These are phyloP conservation scores for Lasiodiplodia hormozganensis DNA, from an alignment of 2,329 filamentous ascomycete species.

Conservation along the genomic window DNA sequence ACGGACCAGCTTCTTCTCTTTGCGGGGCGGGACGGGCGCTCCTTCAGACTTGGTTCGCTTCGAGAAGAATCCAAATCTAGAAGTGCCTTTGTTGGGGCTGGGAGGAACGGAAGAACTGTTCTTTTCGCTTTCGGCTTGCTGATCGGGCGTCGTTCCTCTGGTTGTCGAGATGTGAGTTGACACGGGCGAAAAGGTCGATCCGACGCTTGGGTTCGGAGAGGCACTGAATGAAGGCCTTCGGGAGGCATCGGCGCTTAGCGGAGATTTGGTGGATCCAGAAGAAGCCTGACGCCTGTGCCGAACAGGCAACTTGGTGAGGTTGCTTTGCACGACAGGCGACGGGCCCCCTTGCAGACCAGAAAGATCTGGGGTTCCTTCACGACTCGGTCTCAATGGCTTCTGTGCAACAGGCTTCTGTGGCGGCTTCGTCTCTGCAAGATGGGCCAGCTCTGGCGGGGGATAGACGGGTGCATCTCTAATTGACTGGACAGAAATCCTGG, in stretches of 20 bases:
- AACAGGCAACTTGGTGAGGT: slow-evolving; percentile 55
- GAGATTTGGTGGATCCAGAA: slow-evolving; percentile 37
- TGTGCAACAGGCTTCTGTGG: slow-evolving; percentile 47
- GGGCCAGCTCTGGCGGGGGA: slow-evolving; percentile 47
- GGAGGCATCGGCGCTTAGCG: slow-evolving; percentile 12
- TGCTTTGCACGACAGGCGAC: slow-evolving; percentile 64
- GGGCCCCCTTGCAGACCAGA: slow-evolving; percentile 50
- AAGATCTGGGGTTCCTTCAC: slow-evolving; percentile 55
- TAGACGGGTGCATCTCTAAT: slow-evolving; percentile 34
- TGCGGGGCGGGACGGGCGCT: slow-evolving; percentile 55
- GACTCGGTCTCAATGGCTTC: slow-evolving; percentile 53
- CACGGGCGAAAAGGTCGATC: slow-evolving; percentile 36
- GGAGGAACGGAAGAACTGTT: slow-evolving; percentile 52
- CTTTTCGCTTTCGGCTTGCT: slow-evolving; percentile 43
- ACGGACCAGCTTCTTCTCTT: slow-evolving; percentile 60
- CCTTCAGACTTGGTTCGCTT: slow-evolving; percentile 71
- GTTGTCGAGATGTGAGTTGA: slow-evolving; percentile 33
- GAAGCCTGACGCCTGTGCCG: slow-evolving; percentile 61
- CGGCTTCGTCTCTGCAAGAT: slow-evolving; percentile 69
- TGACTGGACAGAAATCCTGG: slow-evolving; percentile 23
- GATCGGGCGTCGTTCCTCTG: slow-evolving; percentile 50
- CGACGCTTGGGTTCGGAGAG: slow-evolving; percentile 46
- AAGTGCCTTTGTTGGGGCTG: slow-evolving; percentile 63
- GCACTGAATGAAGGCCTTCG: slow-evolving; percentile 16
- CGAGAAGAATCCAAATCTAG: slow-evolving; percentile 79